These are phyloP conservation scores for Triticum aestivum DNA, from an alignment of 176 grass and related monocot genomes.

Conservation along the genomic window IWGSC_CS_RefSeq_v2.1 NC_057797.1:35076194-35076693, in stretches of 20 bases:
- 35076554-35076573: background rate
- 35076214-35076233: background rate
- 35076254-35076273: background rate
- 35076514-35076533: conserved; percentile 96
- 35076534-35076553: conserved; percentile 35
- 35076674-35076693: background rate
- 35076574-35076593: background rate
- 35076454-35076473: conserved; percentile 75
- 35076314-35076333: background rate
- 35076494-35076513: conserved; percentile 97
- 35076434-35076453: background rate
- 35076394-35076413: background rate
- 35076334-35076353: background rate
- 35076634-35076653: background rate
- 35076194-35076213: background rate
- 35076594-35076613: background rate
- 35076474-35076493: conserved; percentile 86
- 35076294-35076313: background rate
- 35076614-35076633: conserved; percentile 6
- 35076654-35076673: background rate
- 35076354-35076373: background rate
- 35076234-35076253: background rate
- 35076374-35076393: background rate
- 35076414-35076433: background rate
- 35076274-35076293: background rate